Evolutionary conservation across 495 filamentous ascomycete species (phyloP).

Genomic region (Penicillium atrosanguineum): DNA sequence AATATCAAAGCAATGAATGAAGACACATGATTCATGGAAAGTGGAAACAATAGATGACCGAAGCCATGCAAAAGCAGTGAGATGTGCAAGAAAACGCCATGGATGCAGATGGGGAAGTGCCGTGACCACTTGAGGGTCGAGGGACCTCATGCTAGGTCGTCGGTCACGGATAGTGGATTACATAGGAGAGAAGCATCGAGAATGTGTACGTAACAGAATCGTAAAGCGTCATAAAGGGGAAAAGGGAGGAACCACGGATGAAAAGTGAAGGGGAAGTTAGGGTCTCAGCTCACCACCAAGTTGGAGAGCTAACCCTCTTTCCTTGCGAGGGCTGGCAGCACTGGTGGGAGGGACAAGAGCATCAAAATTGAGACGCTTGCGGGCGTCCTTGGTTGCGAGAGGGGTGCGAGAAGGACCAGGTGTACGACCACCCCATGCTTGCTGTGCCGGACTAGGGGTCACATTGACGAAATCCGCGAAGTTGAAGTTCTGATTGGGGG

Average conservation of each 20-base stretch:
- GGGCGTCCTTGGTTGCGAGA: conserved; percentile 51
- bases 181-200: conserved; percentile 24
- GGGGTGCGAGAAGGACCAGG: conserved; percentile 58
- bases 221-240: conserved; percentile 29
- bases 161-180: conserved; percentile 8
- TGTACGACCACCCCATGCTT: conserved; percentile 65
- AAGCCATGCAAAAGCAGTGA: conserved; percentile 6
- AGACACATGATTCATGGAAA: conserved; percentile 5
- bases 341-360: conserved; percentile 52
- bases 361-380: conserved; percentile 68
- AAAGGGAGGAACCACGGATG: conserved; percentile 11
- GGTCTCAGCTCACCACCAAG: conserved; percentile 45
- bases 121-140: not conserved
- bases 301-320: conserved; percentile 36
- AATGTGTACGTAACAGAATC: conserved; percentile 33
- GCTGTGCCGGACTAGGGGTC: conserved; percentile 91
- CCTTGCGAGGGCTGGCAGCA: conserved; percentile 36
- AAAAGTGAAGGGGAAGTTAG: conserved; percentile 27
- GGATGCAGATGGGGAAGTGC: conserved; percentile 11
- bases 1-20: not conserved
- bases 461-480: conserved; percentile 97
- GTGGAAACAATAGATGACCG: conserved; percentile 2
- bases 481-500: conserved; percentile 78
- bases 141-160: not conserved
- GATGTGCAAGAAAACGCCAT: conserved; percentile 3